These are phyloP conservation scores for Solanum ossicruentum DNA, from an alignment of 257 asterid species.

Conservation along the genomic window DNA sequence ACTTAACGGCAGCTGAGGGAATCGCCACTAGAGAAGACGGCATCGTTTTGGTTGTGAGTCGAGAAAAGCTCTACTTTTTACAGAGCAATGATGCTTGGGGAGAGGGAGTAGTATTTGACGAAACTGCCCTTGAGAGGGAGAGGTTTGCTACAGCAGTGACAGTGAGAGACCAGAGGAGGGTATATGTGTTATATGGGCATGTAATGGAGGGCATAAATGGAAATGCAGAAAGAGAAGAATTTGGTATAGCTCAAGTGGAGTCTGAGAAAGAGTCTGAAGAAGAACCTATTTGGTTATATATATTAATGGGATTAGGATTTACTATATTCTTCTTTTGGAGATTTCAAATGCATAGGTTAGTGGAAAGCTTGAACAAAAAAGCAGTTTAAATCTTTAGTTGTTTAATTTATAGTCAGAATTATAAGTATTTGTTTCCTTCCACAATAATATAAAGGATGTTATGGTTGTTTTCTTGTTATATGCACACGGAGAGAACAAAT, in stretches of 20 bases:
- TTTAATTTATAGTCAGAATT: not conserved
- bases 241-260: constrained; percentile 42
- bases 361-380: constrained; percentile 64
- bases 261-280: constrained; percentile 46
- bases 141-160: constrained; percentile 55
- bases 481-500: not conserved
- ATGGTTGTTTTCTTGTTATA: not conserved
- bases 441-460: not conserved
- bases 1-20: constrained; percentile 49
- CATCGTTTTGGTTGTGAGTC: constrained; percentile 54
- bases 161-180: constrained; percentile 57
- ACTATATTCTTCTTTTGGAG: constrained; percentile 72
- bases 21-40: constrained; percentile 59
- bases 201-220: constrained; percentile 45
- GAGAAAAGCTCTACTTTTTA: constrained; percentile 31
- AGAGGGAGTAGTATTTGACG: constrained; percentile 71
- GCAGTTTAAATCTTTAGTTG: constrained; percentile 8
- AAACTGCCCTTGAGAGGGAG: constrained; percentile 61
- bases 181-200: constrained; percentile 68
- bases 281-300: constrained; percentile 62
- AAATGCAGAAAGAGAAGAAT: constrained; percentile 37
- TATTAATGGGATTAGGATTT: constrained; percentile 63
- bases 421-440: not conserved
- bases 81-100: constrained; percentile 77
- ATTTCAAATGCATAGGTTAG: constrained; percentile 64